phyloP scores from a whole-genome alignment of 176 grass and related monocot genomes.

The Oryza australiensis region DNA sequence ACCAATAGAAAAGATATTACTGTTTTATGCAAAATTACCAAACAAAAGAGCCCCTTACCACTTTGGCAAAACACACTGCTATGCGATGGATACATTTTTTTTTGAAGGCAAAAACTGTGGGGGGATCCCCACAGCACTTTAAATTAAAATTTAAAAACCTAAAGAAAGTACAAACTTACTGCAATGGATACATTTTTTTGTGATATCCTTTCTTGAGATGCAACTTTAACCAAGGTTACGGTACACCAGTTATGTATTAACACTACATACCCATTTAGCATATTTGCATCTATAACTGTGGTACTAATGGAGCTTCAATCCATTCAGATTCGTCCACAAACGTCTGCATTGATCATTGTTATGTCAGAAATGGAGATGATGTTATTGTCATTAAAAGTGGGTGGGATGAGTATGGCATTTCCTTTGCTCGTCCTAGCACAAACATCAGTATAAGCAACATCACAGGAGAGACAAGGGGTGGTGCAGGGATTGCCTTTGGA shows the following conservation, averaged over 20 bases:
- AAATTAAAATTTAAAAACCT: too few species aligned
- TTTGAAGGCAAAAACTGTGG: too few species aligned
- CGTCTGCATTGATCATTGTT: constrained; percentile 89
- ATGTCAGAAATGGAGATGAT: constrained; percentile 79
- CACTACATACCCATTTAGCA: background rate
- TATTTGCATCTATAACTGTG: background rate
- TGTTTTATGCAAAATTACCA: background rate
- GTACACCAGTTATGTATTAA: background rate
- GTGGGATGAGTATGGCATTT: constrained; percentile 96
- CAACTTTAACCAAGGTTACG: background rate
- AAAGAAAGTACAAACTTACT: too few species aligned
- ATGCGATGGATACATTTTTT: too few species aligned
- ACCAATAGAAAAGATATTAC: background rate
- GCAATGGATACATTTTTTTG: background rate
- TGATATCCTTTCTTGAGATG: background rate
- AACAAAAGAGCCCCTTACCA: background rate
- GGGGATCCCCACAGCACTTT: too few species aligned
- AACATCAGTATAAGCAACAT: constrained; percentile 87
- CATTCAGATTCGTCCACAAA: constrained; percentile 69
- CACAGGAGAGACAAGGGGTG: constrained; percentile 56
- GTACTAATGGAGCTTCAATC: constrained; percentile 29
- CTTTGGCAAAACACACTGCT: background rate
- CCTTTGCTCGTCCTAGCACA: constrained; percentile 71
- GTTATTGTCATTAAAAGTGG: constrained; percentile 90
- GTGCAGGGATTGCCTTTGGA: constrained; percentile 85